Evolutionary conservation across 805 yeast genomes (phyloP).

Genomic region (Blastobotrys chiropterorum): DNA sequence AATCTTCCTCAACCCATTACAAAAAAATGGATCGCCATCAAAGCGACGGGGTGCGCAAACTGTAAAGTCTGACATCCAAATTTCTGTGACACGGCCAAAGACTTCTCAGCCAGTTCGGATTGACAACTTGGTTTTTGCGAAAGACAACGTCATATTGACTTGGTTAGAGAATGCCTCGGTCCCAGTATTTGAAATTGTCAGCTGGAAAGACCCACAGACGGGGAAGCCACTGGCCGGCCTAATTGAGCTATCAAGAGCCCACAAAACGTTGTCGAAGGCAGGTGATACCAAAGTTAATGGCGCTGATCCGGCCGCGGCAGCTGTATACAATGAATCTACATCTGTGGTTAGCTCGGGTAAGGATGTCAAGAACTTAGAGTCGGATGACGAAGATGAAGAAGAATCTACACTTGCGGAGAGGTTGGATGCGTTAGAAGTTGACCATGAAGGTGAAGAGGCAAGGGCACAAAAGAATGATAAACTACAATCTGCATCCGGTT

Average conservation of each 20-base stretch:
- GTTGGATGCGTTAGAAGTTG: conserved; percentile 31
- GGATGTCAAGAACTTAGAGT: conserved; percentile 23
- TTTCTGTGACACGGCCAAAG: conserved; percentile 13
- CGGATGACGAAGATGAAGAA: conserved; percentile 29
- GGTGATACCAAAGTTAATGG: conserved; percentile 9
- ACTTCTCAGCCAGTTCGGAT: conserved; percentile 9
- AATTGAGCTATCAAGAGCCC: conserved; percentile 9
- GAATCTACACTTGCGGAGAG: conserved; percentile 43
- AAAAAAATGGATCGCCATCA: conserved; percentile 6
- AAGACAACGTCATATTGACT: conserved; percentile 13
- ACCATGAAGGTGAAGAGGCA: conserved; percentile 14
- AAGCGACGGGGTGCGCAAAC: conserved; percentile 10
- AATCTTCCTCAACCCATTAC: conserved; percentile 54
- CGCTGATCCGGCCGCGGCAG: conserved; percentile 39
- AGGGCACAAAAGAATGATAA: conserved; percentile 18
- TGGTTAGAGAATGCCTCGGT: conserved; percentile 31
- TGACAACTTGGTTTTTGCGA: conserved; percentile 10
- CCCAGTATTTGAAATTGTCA: conserved; percentile 29
- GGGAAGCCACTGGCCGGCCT: conserved; percentile 5
- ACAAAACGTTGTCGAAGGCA: not conserved
- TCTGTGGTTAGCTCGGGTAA: conserved; percentile 32
- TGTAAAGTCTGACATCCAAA: conserved; percentile 10
- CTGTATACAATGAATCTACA: conserved; percentile 29
- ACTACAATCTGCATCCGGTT: conserved; percentile 12
- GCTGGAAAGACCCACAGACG: conserved; percentile 21